Base-by-base conservation (phyloP, 495 filamentous ascomycete species). In the Penicillium argentinense region DNA sequence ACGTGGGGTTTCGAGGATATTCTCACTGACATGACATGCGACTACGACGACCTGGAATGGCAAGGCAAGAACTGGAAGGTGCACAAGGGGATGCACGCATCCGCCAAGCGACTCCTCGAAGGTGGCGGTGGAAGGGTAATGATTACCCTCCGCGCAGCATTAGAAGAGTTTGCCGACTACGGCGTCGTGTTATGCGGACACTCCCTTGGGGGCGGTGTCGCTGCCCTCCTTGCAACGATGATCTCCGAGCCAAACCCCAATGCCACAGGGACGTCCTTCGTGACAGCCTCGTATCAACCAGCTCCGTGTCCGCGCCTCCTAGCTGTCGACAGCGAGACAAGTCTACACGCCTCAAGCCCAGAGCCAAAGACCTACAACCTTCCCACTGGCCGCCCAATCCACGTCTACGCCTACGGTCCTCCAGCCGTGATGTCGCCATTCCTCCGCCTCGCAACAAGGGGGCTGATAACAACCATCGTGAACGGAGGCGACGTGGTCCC, bases 71-170 rank as follows among this genome's bases (percentile, higher is more conserved):
- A 60, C 3, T 90, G 89, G 67, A 83, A 84, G 42, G 86, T 89
- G 0, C 87, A 91, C 66, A 90, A 89, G 59, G 87, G 87, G n/a
- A 87, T 91, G 54, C 82, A 88, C 52, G 86, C 87, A 9, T 89
- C 86, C 3, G 87, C 87, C 3, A 72, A 80, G 18, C 77, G 86
- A 5, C 72, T 91, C 1, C 71, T 91, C 0, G 80, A 83, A 56
- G 83, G 82, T 13, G 81, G 82, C 25, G 83, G 84, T 5, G 68
- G 69, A 11, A 66, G 79, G 34, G 82, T 91, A 1, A 75, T 91
- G 49, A 71, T 77, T 38, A 87, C 81, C 0, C 77, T 91, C 21
- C 78, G 80, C 54, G 74, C 81, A n/a, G 85, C 87, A 0, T 68
- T 91, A 2, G 82, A 87, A 43, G 79, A 87, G 39, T 86, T 83